These are phyloP conservation scores for Sarcodon aspratus DNA, from an alignment of 768 basidiomycete species.

Conservation along the genomic window DNA sequence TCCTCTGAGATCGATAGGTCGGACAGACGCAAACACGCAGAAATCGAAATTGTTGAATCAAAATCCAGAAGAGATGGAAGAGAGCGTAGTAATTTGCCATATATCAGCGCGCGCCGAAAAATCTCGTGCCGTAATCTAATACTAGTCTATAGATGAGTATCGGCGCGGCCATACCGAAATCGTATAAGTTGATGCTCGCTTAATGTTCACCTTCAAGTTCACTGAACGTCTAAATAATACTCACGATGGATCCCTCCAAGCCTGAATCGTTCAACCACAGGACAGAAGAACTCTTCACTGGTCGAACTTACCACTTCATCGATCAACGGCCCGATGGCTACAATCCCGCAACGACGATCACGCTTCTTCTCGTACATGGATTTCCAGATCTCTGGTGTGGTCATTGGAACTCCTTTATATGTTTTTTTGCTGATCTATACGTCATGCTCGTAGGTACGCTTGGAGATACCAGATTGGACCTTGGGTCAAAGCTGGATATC, in stretches of 20 bases:
- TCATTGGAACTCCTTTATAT: not conserved
- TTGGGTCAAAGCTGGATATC: constrained; percentile 46
- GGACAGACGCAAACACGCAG: too few species aligned
- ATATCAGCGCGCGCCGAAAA: too few species aligned
- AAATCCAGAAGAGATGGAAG: too few species aligned
- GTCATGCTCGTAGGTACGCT: constrained; percentile 39
- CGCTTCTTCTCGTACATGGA: constrained; percentile 69
- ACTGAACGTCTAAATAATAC: too few species aligned
- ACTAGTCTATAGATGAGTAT: too few species aligned
- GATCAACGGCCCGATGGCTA: constrained; percentile 47
- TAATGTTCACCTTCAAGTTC: too few species aligned
- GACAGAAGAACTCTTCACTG: constrained; percentile 40
- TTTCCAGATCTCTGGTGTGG: constrained; percentile 56
- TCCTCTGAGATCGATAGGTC: too few species aligned
- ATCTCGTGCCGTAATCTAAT: too few species aligned
- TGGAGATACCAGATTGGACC: constrained; percentile 68
- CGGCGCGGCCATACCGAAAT: too few species aligned
- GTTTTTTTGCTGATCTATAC: not conserved
- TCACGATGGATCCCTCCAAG: constrained; percentile 20
- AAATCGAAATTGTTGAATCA: too few species aligned
- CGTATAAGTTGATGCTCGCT: too few species aligned
- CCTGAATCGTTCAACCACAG: constrained; percentile 40
- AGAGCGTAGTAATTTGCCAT: too few species aligned
- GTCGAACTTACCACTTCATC: constrained; percentile 58
- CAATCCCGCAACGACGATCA: constrained; percentile 27